Evolutionary conservation across 768 basidiomycete species (phyloP).

Genomic region (Amanita jacksonii): DNA sequence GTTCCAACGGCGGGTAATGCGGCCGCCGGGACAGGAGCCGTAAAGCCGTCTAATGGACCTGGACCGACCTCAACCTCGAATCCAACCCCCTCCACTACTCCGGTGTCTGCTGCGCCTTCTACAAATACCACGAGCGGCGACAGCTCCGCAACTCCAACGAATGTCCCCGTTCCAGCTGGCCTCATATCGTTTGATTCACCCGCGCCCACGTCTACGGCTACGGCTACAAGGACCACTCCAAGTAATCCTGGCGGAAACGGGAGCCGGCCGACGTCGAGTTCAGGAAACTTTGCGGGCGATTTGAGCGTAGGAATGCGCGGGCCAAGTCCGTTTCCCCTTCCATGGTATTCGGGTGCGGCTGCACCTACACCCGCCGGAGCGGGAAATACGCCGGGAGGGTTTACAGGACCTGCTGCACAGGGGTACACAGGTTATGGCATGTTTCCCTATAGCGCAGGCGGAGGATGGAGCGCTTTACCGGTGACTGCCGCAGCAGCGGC

Average conservation of each 20-base stretch:
- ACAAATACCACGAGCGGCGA: neutral
- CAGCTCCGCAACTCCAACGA: neutral
- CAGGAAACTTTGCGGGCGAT: neutral
- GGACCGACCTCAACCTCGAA: too few relatives aligned
- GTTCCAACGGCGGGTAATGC: neutral
- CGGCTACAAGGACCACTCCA: neutral
- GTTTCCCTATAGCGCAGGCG: neutral
- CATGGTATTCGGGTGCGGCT: neutral
- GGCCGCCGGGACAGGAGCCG: too few relatives aligned
- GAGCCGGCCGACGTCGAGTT: constrained; percentile 5
- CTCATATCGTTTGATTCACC: constrained; percentile 23
- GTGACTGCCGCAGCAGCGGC: neutral
- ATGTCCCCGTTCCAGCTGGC: constrained; percentile 16
- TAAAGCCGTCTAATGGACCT: too few relatives aligned
- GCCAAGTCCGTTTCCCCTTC: neutral
- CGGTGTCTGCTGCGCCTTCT: neutral
- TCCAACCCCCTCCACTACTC: too few relatives aligned
- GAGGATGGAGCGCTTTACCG: neutral
- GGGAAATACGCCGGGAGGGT: neutral
- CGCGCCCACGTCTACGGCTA: neutral
- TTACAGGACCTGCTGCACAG: neutral
- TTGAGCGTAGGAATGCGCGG: constrained; percentile 1
- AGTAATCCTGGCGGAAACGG: neutral
- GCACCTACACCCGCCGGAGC: neutral
- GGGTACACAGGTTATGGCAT: neutral